phyloP scores from a whole-genome alignment of 306 rosid species.

The Gastrolobium villosum region DNA sequence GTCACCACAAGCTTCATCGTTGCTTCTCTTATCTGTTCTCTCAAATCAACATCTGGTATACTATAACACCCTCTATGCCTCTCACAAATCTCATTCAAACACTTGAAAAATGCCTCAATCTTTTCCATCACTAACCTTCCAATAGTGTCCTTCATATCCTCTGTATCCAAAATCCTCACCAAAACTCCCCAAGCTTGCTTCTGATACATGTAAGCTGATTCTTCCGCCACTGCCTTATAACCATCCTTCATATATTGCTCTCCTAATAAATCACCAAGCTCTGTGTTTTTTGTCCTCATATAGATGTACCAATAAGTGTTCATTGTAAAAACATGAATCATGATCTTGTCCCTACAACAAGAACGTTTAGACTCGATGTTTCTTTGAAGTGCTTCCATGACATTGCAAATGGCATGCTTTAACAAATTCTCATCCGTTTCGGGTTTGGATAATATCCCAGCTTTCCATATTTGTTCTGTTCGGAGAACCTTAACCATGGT shows the following conservation, averaged over 20 bases:
- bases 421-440: conserved; percentile 63
- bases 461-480: conserved; percentile 82
- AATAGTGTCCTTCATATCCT: conserved; percentile 58
- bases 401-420: conserved; percentile 64
- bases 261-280: conserved; percentile 75
- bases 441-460: conserved; percentile 51
- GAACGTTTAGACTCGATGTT: conserved; percentile 75
- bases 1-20: conserved; percentile 67
- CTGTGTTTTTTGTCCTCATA: conserved; percentile 84
- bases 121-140: conserved; percentile 55
- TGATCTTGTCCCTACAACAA: conserved; percentile 65
- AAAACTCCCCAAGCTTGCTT: conserved; percentile 75
- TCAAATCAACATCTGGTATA: conserved; percentile 74
- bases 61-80: conserved; percentile 62
- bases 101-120: conserved; percentile 68
- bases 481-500: conserved; percentile 75
- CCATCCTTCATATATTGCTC: conserved; percentile 64
- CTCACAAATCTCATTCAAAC: conserved; percentile 63
- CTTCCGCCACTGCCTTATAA: conserved; percentile 74
- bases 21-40: conserved; percentile 78
- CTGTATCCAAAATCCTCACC: conserved; percentile 62
- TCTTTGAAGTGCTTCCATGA: conserved; percentile 85
- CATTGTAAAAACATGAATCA: conserved; percentile 67
- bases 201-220: conserved; percentile 83
- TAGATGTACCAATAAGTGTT: conserved; percentile 94